Base-by-base conservation (phyloP, 148 eudicot species). In the Camellia lanceoleosa region DNA sequence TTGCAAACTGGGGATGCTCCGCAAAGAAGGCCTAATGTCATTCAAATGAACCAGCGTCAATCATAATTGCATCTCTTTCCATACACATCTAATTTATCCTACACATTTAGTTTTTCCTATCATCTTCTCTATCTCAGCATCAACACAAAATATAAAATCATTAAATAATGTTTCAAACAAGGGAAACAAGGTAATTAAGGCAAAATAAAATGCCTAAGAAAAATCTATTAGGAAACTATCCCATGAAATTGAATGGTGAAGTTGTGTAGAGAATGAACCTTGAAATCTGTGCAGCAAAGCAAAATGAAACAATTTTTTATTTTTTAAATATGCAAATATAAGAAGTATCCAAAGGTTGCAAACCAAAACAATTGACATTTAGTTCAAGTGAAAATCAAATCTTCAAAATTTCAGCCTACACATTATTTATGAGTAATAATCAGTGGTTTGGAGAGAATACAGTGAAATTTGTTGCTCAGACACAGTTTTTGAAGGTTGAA, bases 11-110 rank as follows among this genome's bases (percentile, higher is more conserved):
- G 18, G 98, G 98, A 83, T 95, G 98, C 83, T 87, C 91, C 46
- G 81, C 71, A 81, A 91, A 95, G 90, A 95, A 95, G 55, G 97
- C 94, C 98, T 95, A 58, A 44, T 9, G 85, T 63, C 54, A 82
- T 80, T 30, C 46, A 51, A 81, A 54, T 19, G 44, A 42, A 73
- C 14, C 58, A 65, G 56, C 38, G n/a, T 70, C 79, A 81, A 51
- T 71, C 72, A 78, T 15, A 68, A 41, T 55, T 42, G 6, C 43
- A 30, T 18, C 15, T 60, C 65, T 20, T 62, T 43, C 60, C 19
- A 49, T 49, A 47, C 13, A 20, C 30, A 15, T 23, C 20, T 64
- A 42, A 46, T 61, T 76, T 4, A 71, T 71, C 42, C 23, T 44
- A 55, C 3, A 5, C 14, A 68, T 47, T 56, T 59, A 75, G 38